Percentiles rank a stretch among this genome's conserved stretches.
Evolutionary conservation across 805 yeast species (phyloP).

Genomic region (Metschnikowia borealis): DNA sequence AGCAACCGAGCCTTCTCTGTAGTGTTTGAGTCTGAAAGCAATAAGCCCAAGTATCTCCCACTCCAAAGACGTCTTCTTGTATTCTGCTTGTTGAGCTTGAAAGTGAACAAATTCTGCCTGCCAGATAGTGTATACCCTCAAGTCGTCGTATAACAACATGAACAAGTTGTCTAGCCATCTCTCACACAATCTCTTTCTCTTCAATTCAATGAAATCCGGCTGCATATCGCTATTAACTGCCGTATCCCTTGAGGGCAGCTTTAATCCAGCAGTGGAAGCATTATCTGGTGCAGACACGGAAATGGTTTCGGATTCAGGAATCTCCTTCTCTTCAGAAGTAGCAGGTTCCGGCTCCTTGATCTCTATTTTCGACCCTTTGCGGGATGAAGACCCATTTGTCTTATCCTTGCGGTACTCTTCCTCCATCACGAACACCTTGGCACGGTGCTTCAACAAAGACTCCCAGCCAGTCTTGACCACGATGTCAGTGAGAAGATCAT

Average conservation of each 20-base stretch:
- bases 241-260: conserved; percentile 30
- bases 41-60: conserved; percentile 91
- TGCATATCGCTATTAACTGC: conserved; percentile 4
- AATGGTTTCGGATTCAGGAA: background rate
- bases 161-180: conserved; percentile 71
- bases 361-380: conserved; percentile 6
- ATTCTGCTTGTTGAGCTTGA: conserved; percentile 80
- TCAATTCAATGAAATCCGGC: conserved; percentile 42
- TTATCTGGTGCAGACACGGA: conserved; percentile 19
- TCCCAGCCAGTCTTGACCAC: conserved; percentile 46
- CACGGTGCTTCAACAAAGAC: conserved; percentile 40
- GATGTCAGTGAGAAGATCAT: conserved; percentile 43
- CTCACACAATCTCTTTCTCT: conserved; percentile 63
- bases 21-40: conserved; percentile 80
- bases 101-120: conserved; percentile 87
- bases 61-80: conserved; percentile 74
- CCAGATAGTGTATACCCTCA: conserved; percentile 85
- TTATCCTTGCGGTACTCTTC: conserved; percentile 44
- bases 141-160: conserved; percentile 67
- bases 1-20: conserved; percentile 83
- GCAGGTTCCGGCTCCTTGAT: conserved; percentile 11
- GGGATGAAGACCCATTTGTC: conserved; percentile 16
- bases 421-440: conserved; percentile 47
- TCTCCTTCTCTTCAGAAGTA: background rate
- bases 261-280: conserved; percentile 36